A percentile compares a stretch with the other conserved stretches of the same genome.
Evolutionary conservation across 345 rosid genomes (phyloP).

Genomic region (Rhizophora apiculata): DNA sequence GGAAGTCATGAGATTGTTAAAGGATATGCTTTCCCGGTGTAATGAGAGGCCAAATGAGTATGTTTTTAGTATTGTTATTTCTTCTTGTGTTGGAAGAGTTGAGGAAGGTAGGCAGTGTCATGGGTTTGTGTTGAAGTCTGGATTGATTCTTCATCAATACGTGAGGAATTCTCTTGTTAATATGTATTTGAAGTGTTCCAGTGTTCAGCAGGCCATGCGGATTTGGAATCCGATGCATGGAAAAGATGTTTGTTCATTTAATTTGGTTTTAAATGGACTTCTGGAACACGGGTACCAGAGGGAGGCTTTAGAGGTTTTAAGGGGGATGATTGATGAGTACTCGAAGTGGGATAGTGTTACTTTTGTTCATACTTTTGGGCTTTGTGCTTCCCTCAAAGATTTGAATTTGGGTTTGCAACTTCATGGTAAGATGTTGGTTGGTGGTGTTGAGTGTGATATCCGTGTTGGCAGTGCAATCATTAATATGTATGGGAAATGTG

Average conservation of each 20-base stretch:
- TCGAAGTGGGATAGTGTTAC: conserved; percentile 53
- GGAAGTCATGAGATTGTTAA: conserved; percentile 55
- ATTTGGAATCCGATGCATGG: conserved; percentile 39
- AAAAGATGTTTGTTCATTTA: conserved; percentile 47
- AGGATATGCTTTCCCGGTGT: conserved; percentile 42
- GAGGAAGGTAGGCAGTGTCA: conserved; percentile 68
- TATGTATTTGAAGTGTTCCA: conserved; percentile 49
- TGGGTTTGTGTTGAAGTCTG: conserved; percentile 58
- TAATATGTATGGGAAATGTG: conserved; percentile 82
- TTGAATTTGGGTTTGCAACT: conserved; percentile 55
- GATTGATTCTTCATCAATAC: conserved; percentile 53
- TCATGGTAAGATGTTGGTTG: conserved; percentile 48
- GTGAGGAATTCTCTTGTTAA: conserved; percentile 55
- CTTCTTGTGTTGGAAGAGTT: conserved; percentile 46
- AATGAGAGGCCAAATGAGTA: conserved; percentile 54
- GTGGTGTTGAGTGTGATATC: conserved; percentile 33
- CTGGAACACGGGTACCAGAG: conserved; percentile 41
- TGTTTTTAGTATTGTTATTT: conserved; percentile 49
- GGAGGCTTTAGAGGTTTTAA: conserved; percentile 53
- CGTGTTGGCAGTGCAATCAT: conserved; percentile 47
- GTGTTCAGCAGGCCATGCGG: conserved; percentile 39
- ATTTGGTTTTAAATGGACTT: conserved; percentile 59
- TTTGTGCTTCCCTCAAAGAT: conserved; percentile 51
- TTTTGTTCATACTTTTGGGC: conserved; percentile 47
- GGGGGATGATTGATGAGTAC: conserved; percentile 34